Base-by-base conservation (phyloP, 139 green algal species). In the Astrephomene gubernaculifera region DNA sequence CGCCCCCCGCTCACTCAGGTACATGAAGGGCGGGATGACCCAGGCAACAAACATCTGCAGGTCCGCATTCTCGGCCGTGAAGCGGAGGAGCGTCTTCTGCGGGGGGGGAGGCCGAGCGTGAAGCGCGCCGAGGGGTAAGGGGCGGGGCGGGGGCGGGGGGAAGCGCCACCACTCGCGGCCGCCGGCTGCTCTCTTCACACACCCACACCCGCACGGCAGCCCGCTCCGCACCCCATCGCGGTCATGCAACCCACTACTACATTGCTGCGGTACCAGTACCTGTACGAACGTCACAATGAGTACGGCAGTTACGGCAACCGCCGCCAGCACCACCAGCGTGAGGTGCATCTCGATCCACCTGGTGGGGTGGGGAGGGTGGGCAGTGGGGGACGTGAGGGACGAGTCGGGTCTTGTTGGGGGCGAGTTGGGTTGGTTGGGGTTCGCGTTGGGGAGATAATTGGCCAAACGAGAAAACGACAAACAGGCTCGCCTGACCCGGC, bases 311-410 rank as follows among this genome's bases (percentile, higher is more conserved):
- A 80, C 71, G 31, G 22, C 71, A 1, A 67, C 29, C 5, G 71
- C 71, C 2, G 71, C 45, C 71, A 45, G 5, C 31, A 80, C 31
- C 45, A 80, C 71, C 71, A 80, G 19, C 31, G 71, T 65, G 17
- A 80, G 44, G n/a, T 80, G 71, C 71, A 80, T 80, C 71, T 80
- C 71, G 22, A 80, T 80, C 45, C n/a, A 65, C 24, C n/a, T n/a
- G n/a, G n/a, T n/a, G n/a, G n/a, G n/a, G n/a, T n/a, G n/a, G n/a
- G n/a, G n/a, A n/a, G n/a, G n/a, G n/a, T n/a, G n/a, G n/a, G n/a
- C n/a, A n/a, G n/a, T n/a, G n/a, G n/a, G n/a, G n/a, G n/a, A n/a
- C n/a, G n/a, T n/a, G n/a, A n/a, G n/a, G n/a, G n/a, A n/a, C n/a
- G n/a, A n/a, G n/a, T n/a, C n/a, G n/a, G n/a, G n/a, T n/a, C n/a